Base-by-base conservation (phyloP, 2,329 filamentous ascomycete species). In the Canariomyces notabilis region DNA sequence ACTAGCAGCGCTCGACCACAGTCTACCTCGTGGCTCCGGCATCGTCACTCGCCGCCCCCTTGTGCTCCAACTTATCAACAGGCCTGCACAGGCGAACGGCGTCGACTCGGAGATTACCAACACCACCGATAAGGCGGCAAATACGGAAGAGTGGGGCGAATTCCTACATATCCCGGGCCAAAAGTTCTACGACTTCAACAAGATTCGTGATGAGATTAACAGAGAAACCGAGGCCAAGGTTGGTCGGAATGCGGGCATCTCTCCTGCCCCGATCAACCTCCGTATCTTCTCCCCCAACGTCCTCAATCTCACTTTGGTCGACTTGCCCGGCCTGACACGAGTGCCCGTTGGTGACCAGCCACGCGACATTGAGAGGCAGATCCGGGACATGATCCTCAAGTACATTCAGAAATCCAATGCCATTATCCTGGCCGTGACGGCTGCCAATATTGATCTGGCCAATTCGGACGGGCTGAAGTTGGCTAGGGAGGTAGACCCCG, bases 261-360 rank as follows among this genome's bases (percentile, higher is more conserved):
- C 91, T 37, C 88, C 93, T 19, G 86, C 88, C 23, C 93, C 93
- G 41, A 98, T 98, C 77, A 97, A 97, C 74, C 76, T 98, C 62
- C 84, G 93, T 63, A 95, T 98, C 71, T 97, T 95, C 79, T 97
- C 91, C 42, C 93, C 93, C 44, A 95, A 98, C 63, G 94, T 98
- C 65, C 81, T 98, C 51, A 98, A 94, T 47, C 77, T 98, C 58
- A 98, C 93, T 6, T 77, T 98, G 48, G 93, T 98, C 61, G 93
- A 98, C 77, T 72, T 98, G 70, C 93, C 93, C 37, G 93, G 93
- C 67, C 72, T 98, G 64, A 98, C 93, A 55, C 95, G 95, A 72
- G 91, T 97, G 46, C 91, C 91, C 7, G 90, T 97, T 31, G 91
- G 91, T 58, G 91, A 97, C 64, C 91, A 97, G 69, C 91, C 91